Evolutionary conservation across 2,329 filamentous ascomycete genomes (phyloP), one percentile per base, ranked within the genome.

Genomic region (Fusarium sulawesiense): DNA sequence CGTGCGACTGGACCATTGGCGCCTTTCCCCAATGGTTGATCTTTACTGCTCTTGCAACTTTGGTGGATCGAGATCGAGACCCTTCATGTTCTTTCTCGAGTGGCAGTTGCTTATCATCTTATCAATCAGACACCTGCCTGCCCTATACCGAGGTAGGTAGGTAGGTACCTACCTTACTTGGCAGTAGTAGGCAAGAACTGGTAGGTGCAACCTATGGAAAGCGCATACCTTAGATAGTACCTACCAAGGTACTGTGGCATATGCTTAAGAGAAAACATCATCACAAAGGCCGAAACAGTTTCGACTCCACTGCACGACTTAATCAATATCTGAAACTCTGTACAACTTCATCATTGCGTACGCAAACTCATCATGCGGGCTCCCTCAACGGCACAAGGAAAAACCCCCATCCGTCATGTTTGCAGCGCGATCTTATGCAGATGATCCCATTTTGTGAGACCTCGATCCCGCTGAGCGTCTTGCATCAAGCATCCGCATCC

Each of bases 71-170:
- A 41, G 20, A 32, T 20, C 32, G 25, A 44, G 27, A 34, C 56
- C 29, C 47, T 57, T n/a, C 34, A 37, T 6, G 32, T 37, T n/a
- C 34, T 37, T 37, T 46, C 55, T 61, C 57, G 25, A 8, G n/a
- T 60, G 30, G 25, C 58, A 27, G 32, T 30, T 34, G 40, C 45
- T 60, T 69, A 47, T 56, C 42, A 56, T 41, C 64, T 68, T 64
- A 65, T 65, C 62, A 65, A 65, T 65, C 41, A 44, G 29, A 25
- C 16, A 40, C 20, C 7, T 20, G 12, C 12, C 11, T n/a, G 14
- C 16, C 12, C 20, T n/a, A 13, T 30, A n/a, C 34, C 34, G 34
- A 37, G 34, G 34, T 23, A 23, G 21, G 21, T 37, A 37, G 16
- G 32, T n/a, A 34, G 9, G 16, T 37, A 37, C 16, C 16, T 37